phyloP scores from a whole-genome alignment of 306 rosid species.

The Geum urbanum region DNA sequence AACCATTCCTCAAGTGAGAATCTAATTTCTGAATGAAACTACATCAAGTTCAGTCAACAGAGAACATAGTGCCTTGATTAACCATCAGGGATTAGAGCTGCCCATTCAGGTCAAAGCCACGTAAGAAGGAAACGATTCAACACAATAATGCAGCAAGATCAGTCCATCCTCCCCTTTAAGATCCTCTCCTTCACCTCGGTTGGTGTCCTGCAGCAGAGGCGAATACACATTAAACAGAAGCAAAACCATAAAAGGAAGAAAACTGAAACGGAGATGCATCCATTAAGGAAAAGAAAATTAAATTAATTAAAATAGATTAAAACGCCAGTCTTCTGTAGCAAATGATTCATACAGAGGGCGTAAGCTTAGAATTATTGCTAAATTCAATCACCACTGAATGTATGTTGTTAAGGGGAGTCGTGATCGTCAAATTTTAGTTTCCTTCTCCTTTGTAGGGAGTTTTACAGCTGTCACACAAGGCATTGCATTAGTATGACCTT shows the following conservation, averaged over 20 bases:
- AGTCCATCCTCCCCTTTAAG: conserved; percentile 98
- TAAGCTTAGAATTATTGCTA: neutral
- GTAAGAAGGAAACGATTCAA: neutral
- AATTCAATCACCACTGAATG: neutral
- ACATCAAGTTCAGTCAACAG: conserved; percentile 6
- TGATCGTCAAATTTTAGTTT: neutral
- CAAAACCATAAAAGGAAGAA: neutral
- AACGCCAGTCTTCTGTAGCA: neutral
- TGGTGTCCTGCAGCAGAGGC: conserved; percentile 74
- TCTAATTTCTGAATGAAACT: neutral
- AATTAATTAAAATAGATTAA: neutral
- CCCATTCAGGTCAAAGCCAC: conserved; percentile 6
- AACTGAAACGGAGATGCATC: neutral
- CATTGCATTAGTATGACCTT: neutral
- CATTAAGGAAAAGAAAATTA: neutral
- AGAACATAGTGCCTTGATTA: conserved; percentile 7
- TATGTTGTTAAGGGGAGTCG: neutral
- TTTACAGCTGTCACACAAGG: neutral
- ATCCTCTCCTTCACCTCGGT: conserved; percentile 88
- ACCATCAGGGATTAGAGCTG: neutral
- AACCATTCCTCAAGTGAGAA: neutral
- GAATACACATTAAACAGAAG: conserved; percentile 11
- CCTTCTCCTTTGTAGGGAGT: neutral
- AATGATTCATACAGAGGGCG: neutral
- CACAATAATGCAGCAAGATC: conserved; percentile 10